Evolutionary conservation across 768 basidiomycete species (phyloP), one percentile per base, ranked within the genome.

Genomic region (Russula foetens): DNA sequence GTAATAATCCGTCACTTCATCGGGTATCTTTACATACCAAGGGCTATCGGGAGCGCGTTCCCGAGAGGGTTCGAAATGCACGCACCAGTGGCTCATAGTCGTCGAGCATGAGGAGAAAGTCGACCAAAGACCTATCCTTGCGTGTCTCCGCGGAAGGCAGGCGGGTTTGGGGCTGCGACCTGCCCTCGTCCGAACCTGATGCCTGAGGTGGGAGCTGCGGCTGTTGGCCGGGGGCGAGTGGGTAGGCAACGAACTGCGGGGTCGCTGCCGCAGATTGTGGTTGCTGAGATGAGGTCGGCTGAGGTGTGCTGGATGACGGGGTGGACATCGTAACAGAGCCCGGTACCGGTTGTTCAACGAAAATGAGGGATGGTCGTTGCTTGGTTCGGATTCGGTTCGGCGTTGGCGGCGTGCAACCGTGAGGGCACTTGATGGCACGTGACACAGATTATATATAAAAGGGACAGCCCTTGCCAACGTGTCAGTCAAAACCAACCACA

Each of bases 1-100:
- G 74, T 97, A 98, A 72, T 95, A 97, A 69, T 97, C 92, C 4
- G 95, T 97, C 24, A 99, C 92, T 72, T 98, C 95, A 71, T 93
- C 96, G 0, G 96, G 96, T 63, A 98, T 92, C 95, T 98, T 70
- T 56, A 21, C 4, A 21, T n/a, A n/a, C n/a, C 14, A 26, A 39
- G 11, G 17, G 28, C 29, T 12, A 15, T 45, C 41, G n/a, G 47
- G 14, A 29, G 31, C 12, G 6, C 33, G 9, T 21, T 15, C 17
- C 41, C 38, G 7, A 53, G 28, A 31, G 31, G 21, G 15, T 43
- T 5, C 3, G 51, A 46, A 54, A n/a, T 6, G 29, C 24, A 74
- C 83, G 59, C 68, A 96, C 96, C 71, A 98, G 72, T 46, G 96
- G 96, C 69, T 98, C 92, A 69, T 97, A 98, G 50, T 96, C 94